These are phyloP conservation scores for Glycine soja DNA, from an alignment of 306 rosid species.

Conservation along the genomic window DNA sequence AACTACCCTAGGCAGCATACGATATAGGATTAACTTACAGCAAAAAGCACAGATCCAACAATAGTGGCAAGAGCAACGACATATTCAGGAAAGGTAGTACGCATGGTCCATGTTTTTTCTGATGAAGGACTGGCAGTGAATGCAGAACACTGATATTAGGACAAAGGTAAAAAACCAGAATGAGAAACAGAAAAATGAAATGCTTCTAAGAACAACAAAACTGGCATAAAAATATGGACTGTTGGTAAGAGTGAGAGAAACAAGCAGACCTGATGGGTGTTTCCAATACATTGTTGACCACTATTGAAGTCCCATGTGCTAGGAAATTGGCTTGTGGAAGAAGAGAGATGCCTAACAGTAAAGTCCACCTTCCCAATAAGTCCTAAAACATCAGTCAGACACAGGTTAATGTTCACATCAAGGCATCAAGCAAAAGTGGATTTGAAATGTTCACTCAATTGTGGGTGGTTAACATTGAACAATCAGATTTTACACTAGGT, in stretches of 20 bases:
- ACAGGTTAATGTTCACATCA: not conserved
- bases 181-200: not conserved
- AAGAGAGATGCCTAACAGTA: constrained; percentile 92
- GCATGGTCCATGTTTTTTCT: constrained; percentile 98
- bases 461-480: constrained; percentile 12
- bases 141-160: constrained; percentile 75
- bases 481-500: constrained; percentile 7
- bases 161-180: constrained; percentile 35
- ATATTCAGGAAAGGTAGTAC: constrained; percentile 95
- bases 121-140: constrained; percentile 74
- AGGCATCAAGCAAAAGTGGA: not conserved
- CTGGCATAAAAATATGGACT: not conserved
- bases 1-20: constrained; percentile 19
- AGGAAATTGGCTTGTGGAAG: constrained; percentile 76
- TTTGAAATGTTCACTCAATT: constrained; percentile 32
- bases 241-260: not conserved
- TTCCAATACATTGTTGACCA: constrained; percentile 71
- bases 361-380: constrained; percentile 93
- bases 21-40: constrained; percentile 66
- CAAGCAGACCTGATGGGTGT: constrained; percentile 62
- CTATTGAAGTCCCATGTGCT: constrained; percentile 59
- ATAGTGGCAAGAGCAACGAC: constrained; percentile 97
- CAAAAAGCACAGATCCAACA: constrained; percentile 92
- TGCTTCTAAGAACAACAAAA: not conserved
- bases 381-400: constrained; percentile 58